Conservation (phyloP, 208 protist species). For the Herpetomonas samuelpessoai region DNA sequence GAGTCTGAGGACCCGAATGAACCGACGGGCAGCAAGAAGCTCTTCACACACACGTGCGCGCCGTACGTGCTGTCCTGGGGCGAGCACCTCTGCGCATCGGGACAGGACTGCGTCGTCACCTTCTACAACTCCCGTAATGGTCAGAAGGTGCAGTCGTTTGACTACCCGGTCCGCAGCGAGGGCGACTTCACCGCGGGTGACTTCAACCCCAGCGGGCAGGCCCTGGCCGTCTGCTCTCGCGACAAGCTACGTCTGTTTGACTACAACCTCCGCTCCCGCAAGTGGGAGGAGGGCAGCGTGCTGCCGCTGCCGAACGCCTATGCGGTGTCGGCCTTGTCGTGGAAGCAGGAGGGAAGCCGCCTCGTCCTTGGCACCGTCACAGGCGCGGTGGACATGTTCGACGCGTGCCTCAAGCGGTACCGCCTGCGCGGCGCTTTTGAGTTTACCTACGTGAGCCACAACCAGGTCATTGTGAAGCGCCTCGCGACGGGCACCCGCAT, state of each 20-base stretch:
- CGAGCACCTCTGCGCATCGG: slow-evolving; percentile 90
- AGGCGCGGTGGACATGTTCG: slow-evolving; percentile 96
- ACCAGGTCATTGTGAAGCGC: slow-evolving; percentile 96
- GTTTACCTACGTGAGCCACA: slow-evolving; percentile 97
- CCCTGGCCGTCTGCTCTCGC: slow-evolving; percentile 83
- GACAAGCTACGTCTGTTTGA: slow-evolving; percentile 93
- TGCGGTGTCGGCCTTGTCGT: slow-evolving; percentile 85
- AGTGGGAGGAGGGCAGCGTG: slow-evolving; percentile 92
- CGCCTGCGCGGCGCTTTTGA: slow-evolving; percentile 95
- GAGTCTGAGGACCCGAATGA: slow-evolving; percentile 76
- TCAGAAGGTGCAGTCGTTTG: slow-evolving; percentile 81
- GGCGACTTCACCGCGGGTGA: slow-evolving; percentile 90
- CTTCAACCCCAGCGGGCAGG: slow-evolving; percentile 94
- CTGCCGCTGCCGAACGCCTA: slow-evolving; percentile 91
- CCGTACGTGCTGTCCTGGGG: slow-evolving; percentile 94
- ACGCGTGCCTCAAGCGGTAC: slow-evolving; percentile 95
- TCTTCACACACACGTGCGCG: slow-evolving; percentile 84
- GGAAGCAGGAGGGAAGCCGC: slow-evolving; percentile 95
- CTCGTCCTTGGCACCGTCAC: slow-evolving; percentile 90
- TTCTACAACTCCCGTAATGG: slow-evolving; percentile 94
- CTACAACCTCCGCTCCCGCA: slow-evolving; percentile 83
- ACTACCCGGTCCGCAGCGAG: slow-evolving; percentile 82
- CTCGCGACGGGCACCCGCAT: slow-evolving; percentile 88
- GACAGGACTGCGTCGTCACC: slow-evolving; percentile 83
- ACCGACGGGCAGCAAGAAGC: slow-evolving; percentile 65